These are phyloP conservation scores for Neopestalotiopsis rosae DNA, from an alignment of 2,329 filamentous ascomycete genomes.

Conservation along the genomic window DNA sequence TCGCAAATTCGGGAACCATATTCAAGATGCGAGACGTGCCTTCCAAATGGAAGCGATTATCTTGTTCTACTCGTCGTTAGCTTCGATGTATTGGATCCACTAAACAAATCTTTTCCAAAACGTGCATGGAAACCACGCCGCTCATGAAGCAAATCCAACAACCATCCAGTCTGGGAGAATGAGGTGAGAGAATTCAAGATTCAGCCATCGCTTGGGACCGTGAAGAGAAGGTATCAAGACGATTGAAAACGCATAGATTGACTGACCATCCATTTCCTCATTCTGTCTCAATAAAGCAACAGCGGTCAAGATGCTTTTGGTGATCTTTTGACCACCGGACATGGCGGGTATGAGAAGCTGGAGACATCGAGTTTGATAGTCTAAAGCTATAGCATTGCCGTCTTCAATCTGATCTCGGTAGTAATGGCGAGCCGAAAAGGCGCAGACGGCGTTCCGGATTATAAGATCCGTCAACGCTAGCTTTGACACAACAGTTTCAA, in stretches of 20 bases:
- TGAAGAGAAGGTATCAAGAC: background rate
- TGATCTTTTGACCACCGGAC: constrained; percentile 9
- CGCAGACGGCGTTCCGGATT: constrained; percentile 9
- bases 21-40: constrained; percentile 12
- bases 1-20: constrained; percentile 12
- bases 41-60: constrained; percentile 12
- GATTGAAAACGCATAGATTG: background rate
- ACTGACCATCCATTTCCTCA: constrained; percentile 16
- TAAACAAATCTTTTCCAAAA: background rate
- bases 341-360: constrained; percentile 13
- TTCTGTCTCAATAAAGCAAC: constrained; percentile 13
- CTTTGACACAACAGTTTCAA: constrained; percentile 3
- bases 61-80: constrained; percentile 7
- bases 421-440: constrained; percentile 10
- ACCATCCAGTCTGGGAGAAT: background rate
- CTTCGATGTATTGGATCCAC: background rate
- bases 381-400: constrained; percentile 1
- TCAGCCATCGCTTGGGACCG: background rate
- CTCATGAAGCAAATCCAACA: background rate
- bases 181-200: background rate
- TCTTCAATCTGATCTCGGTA: constrained; percentile 7
- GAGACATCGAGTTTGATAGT: constrained; percentile 11
- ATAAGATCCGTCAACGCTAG: constrained; percentile 8
- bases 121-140: background rate
- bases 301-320: constrained; percentile 3